Evolutionary conservation across 306 rosid genomes (phyloP).

Genomic region (Cucumis melo): DNA sequence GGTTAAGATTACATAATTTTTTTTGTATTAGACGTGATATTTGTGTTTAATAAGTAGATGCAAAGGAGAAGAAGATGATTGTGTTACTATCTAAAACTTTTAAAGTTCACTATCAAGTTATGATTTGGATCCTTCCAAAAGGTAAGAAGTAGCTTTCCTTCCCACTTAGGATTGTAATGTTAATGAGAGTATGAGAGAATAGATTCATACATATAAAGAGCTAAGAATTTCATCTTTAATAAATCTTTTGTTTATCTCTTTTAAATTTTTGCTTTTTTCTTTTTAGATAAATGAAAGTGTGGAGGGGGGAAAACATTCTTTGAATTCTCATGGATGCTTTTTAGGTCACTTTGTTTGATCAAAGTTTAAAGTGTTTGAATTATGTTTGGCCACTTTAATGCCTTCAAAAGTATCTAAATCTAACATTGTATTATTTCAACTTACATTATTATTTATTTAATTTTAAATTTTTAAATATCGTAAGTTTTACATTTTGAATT

Average conservation of each 20-base stretch:
- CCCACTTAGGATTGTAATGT: background rate
- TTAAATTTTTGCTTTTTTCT: too few species aligned
- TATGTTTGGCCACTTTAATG: background rate
- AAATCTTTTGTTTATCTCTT: background rate
- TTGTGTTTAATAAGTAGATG: too few species aligned
- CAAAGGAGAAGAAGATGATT: too few species aligned
- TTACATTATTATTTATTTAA: too few species aligned
- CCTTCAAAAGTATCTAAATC: background rate
- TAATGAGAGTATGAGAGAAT: background rate
- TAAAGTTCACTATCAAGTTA: background rate
- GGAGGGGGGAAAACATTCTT: background rate
- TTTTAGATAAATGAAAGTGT: background rate
- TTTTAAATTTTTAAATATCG: too few species aligned
- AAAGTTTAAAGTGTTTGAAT: conserved; percentile 18
- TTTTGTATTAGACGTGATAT: too few species aligned
- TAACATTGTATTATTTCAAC: too few species aligned
- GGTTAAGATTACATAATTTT: too few species aligned
- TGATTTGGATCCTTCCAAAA: conserved; percentile 1
- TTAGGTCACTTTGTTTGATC: conserved; percentile 19
- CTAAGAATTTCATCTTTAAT: background rate
- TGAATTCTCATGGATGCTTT: conserved; percentile 25
- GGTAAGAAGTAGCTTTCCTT: background rate
- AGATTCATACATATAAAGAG: background rate
- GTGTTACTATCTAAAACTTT: background rate
- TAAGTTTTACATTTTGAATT: too few species aligned